Percentiles rank a stretch among this genome's conserved stretches.
These are phyloP conservation scores for Xylaria sp. DNA, from an alignment of 2,329 filamentous ascomycete genomes.

Conservation along the genomic window DNA sequence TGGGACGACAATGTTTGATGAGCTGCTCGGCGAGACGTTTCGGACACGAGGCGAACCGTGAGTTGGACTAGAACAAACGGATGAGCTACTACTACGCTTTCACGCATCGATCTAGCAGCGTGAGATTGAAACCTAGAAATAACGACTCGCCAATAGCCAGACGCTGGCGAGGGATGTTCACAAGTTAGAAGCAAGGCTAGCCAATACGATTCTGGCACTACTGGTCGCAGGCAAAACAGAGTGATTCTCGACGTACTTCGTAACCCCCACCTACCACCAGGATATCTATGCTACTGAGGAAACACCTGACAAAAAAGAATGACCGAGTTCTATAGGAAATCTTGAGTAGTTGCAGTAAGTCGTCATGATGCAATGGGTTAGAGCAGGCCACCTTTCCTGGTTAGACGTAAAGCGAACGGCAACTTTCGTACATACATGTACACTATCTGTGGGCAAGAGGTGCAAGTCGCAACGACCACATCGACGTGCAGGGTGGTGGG, in stretches of 20 bases:
- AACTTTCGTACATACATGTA: too few relatives aligned
- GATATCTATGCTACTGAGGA: neutral
- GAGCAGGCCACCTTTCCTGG: neutral
- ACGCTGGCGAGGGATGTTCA: neutral
- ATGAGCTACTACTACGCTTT: neutral
- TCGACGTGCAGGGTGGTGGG: slow-evolving; percentile 1
- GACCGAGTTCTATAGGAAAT: neutral
- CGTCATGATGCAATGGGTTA: neutral
- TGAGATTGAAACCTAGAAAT: neutral
- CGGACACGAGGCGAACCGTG: neutral
- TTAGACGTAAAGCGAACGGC: neutral
- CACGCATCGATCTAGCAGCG: neutral
- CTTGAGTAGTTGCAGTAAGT: neutral
- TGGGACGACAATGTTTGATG: slow-evolving; percentile 12
- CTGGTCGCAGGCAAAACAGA: neutral
- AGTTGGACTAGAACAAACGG: neutral
- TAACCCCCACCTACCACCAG: neutral
- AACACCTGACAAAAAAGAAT: neutral
- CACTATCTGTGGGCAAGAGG: neutral
- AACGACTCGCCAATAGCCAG: neutral
- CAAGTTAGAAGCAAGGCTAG: neutral
- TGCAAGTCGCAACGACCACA: slow-evolving; percentile 1
- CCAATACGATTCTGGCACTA: neutral
- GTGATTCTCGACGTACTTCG: neutral
- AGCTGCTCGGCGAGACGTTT: slow-evolving; percentile 6